These are phyloP conservation scores for Kodamaea anthophila DNA, from an alignment of 1,139 yeast species.

Conservation along the genomic window DNA sequence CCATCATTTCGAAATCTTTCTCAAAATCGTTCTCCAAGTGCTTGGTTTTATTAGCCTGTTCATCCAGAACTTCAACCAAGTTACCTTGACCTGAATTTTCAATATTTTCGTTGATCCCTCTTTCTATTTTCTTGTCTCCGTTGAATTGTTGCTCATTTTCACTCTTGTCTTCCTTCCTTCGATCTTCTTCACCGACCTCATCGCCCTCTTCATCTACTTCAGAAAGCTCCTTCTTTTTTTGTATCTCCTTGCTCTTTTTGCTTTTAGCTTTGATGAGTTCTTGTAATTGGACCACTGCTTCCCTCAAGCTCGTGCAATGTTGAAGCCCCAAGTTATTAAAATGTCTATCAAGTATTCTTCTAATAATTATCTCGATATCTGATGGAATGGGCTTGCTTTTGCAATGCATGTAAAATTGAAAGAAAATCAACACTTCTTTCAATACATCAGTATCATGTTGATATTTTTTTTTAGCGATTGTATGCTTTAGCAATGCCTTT, in stretches of 20 bases:
- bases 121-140: slow-evolving; percentile 11
- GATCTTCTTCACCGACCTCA: slow-evolving; percentile 9
- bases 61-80: slow-evolving; percentile 8
- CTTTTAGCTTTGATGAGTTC: slow-evolving; percentile 8
- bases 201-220: slow-evolving; percentile 8
- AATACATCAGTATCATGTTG: slow-evolving; percentile 22
- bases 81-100: slow-evolving; percentile 12
- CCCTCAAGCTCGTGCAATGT: slow-evolving; percentile 20
- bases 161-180: slow-evolving; percentile 10
- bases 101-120: slow-evolving; percentile 14
- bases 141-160: slow-evolving; percentile 8
- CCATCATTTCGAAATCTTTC: slow-evolving; percentile 44
- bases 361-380: slow-evolving; percentile 54
- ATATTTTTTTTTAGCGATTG: slow-evolving; percentile 4
- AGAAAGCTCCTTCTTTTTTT: background rate
- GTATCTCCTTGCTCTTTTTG: background rate
- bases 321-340: slow-evolving; percentile 18
- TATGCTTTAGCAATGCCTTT: too few relatives aligned
- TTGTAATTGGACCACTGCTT: slow-evolving; percentile 2
- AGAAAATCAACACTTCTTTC: slow-evolving; percentile 48
- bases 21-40: slow-evolving; percentile 53
- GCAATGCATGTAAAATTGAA: slow-evolving; percentile 69
- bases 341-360: slow-evolving; percentile 33
- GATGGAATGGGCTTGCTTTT: slow-evolving; percentile 62
- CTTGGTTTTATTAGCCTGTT: too few relatives aligned